Conservation (phyloP, 202 grass and related monocot species). For the Schoenoplectus triqueter region DNA sequence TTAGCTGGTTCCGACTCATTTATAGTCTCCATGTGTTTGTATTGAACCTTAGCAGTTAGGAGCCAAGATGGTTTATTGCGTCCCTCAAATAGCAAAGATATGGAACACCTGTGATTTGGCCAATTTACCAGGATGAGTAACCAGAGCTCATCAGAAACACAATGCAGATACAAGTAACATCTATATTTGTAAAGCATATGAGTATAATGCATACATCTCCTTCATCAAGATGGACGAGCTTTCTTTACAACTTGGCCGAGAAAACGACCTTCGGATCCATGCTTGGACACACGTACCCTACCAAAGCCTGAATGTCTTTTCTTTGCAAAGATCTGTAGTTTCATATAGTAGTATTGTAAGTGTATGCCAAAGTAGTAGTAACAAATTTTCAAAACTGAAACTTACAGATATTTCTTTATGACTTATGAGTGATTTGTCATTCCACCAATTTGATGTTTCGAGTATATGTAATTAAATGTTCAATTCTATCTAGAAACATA, state of each 20-base stretch:
- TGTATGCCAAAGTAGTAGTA: conserved; percentile 32
- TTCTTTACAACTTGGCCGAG: conserved; percentile 88
- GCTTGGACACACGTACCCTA: conserved; percentile 86
- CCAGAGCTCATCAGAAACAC: neutral
- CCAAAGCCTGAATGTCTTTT: conserved; percentile 89
- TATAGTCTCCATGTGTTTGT: neutral
- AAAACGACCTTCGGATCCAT: conserved; percentile 79
- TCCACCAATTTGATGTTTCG: neutral
- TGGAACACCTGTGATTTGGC: neutral
- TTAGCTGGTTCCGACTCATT: neutral
- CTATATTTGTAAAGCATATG: conserved; percentile 22
- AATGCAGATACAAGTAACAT: neutral
- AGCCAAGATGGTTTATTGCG: neutral
- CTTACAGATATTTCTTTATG: neutral
- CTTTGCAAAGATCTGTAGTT: conserved; percentile 67
- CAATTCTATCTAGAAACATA: conserved; percentile 13
- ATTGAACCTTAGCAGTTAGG: neutral
- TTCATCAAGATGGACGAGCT: conserved; percentile 91
- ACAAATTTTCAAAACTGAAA: conserved; percentile 13
- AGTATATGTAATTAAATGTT: neutral
- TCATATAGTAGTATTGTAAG: conserved; percentile 29
- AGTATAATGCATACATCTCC: conserved; percentile 73
- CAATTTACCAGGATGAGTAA: neutral
- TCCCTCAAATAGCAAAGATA: neutral
- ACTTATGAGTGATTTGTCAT: neutral